These are phyloP conservation scores for Scleroderma bovista DNA, from an alignment of 768 basidiomycete species.

Conservation along the genomic window DNA sequence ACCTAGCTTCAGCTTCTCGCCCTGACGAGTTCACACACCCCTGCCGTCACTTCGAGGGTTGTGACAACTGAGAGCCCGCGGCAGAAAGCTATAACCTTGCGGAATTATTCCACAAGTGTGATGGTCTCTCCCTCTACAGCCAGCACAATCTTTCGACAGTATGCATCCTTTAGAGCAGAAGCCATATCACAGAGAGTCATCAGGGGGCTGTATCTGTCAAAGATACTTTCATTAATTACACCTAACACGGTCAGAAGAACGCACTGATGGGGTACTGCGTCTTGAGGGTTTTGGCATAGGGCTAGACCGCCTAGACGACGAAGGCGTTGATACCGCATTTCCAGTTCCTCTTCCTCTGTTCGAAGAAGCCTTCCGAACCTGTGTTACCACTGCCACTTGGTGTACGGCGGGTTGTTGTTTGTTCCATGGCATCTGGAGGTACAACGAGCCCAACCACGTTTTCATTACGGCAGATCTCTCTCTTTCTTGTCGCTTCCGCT, in stretches of 20 bases:
- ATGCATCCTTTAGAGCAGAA: not conserved
- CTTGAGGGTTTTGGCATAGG: slow-evolving; percentile 27
- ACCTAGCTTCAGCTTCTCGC: slow-evolving; percentile 24
- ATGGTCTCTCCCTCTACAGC: not conserved
- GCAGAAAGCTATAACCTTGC: not conserved
- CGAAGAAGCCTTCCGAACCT: slow-evolving; percentile 18
- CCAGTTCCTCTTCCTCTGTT: slow-evolving; percentile 20
- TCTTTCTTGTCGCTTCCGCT: slow-evolving; percentile 65
- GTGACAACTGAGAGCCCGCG: slow-evolving; percentile 4
- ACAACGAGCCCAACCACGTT: slow-evolving; percentile 27
- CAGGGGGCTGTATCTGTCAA: slow-evolving; percentile 14
- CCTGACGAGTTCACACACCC: slow-evolving; percentile 22
- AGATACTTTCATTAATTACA: slow-evolving; percentile 22
- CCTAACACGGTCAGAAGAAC: slow-evolving; percentile 12
- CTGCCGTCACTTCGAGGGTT: slow-evolving; percentile 5
- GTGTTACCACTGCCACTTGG: slow-evolving; percentile 8
- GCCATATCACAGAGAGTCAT: slow-evolving; percentile 1
- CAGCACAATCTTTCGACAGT: not conserved
- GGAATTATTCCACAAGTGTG: not conserved
- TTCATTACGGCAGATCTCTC: slow-evolving; percentile 35
- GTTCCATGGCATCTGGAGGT: slow-evolving; percentile 26
- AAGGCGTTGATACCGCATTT: slow-evolving; percentile 26
- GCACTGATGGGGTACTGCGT: slow-evolving; percentile 20
- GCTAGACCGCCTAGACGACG: slow-evolving; percentile 28
- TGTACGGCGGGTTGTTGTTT: slow-evolving; percentile 6